Conservation (phyloP, 257 asterid genomes). For the Solanum clarkiae region DNA sequence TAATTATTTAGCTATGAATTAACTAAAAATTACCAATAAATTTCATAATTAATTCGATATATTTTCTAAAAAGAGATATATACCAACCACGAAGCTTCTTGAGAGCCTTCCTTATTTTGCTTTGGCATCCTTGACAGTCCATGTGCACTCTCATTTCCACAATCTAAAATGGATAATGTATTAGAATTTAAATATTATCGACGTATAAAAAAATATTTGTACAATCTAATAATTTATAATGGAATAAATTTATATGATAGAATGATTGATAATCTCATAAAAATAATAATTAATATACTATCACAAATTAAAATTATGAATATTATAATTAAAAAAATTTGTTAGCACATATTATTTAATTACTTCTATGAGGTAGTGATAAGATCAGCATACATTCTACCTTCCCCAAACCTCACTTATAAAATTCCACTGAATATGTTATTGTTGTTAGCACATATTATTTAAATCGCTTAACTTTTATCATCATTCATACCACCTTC, state of each 20-base stretch:
- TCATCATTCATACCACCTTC: neutral
- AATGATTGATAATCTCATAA: neutral
- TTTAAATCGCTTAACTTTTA: neutral
- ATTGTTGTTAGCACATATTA: neutral
- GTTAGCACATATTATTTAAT: no score
- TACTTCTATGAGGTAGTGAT: no score
- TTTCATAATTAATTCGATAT: neutral
- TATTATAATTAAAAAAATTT: neutral
- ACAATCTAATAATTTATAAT: neutral
- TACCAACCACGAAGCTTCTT: constrained; percentile 36
- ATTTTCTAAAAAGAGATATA: neutral
- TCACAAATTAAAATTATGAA: neutral
- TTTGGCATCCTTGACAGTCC: constrained; percentile 79
- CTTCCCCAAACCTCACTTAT: no score
- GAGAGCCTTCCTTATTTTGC: constrained; percentile 47
- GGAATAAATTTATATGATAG: neutral
- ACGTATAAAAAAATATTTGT: neutral
- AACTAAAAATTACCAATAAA: neutral
- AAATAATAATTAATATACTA: neutral
- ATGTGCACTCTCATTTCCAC: constrained; percentile 78
- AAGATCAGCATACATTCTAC: no score
- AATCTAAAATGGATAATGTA: constrained; percentile 26
- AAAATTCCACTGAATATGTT: accelerated
- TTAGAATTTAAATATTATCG: neutral
- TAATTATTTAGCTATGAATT: neutral